Percentiles rank a stretch among this genome's conserved stretches.
Evolutionary conservation across 2,329 filamentous ascomycete species (phyloP).

Genomic region (Coniochaeta sp.): DNA sequence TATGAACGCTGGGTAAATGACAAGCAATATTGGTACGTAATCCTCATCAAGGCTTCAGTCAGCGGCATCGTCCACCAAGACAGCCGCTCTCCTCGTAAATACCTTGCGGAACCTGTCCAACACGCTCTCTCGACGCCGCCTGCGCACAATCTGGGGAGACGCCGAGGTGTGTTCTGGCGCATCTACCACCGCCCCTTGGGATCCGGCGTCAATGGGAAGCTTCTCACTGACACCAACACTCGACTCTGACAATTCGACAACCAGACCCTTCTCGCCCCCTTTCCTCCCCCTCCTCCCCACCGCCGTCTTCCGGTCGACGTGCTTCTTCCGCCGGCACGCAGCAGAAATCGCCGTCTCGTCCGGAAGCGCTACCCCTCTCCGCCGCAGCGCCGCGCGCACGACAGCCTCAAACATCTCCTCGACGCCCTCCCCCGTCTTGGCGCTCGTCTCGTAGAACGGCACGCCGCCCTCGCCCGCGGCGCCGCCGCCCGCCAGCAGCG

Average conservation of each 20-base stretch:
- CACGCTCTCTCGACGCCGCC: slow-evolving; percentile 3
- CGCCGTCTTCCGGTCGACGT: not conserved
- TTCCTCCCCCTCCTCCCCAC: not conserved
- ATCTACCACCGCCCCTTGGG: not conserved
- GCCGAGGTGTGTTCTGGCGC: not conserved
- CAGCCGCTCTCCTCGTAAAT: slow-evolving; percentile 4
- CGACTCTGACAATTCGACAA: not conserved
- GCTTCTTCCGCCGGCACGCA: slow-evolving; percentile 1
- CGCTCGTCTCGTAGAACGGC: slow-evolving; percentile 66
- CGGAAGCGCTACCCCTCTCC: slow-evolving; percentile 7
- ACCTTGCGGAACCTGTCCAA: slow-evolving; percentile 7
- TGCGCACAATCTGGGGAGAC: not conserved
- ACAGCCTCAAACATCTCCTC: slow-evolving; percentile 55
- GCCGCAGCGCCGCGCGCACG: slow-evolving; percentile 14
- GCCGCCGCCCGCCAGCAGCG: slow-evolving; percentile 54
- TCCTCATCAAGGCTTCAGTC: not conserved
- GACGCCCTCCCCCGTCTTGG: slow-evolving; percentile 63
- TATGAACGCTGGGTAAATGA: not conserved
- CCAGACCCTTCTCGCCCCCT: not conserved
- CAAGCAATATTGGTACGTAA: not conserved
- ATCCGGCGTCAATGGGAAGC: not conserved
- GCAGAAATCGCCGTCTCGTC: not conserved
- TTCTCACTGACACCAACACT: not conserved
- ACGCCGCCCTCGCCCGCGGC: no score
- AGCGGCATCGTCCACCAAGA: slow-evolving; percentile 1